A percentile compares a stretch with the other conserved stretches of the same genome.
These are phyloP conservation scores for Neoboletus brunneissimus DNA, from an alignment of 768 basidiomycete genomes.

Conservation along the genomic window DNA sequence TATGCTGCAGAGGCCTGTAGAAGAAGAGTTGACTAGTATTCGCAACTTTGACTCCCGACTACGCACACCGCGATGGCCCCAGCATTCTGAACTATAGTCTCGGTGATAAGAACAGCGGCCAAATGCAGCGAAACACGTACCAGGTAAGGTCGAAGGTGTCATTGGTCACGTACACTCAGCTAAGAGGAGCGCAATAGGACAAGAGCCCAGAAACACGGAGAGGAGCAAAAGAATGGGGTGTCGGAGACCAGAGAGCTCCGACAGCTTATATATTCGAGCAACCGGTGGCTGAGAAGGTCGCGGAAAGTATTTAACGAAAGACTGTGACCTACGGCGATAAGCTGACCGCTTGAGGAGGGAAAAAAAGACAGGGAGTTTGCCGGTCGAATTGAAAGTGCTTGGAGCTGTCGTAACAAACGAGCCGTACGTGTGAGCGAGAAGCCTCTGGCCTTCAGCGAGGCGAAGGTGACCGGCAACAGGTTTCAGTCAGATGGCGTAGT, in stretches of 20 bases:
- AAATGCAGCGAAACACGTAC: conserved; percentile 13
- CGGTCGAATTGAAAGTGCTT: conserved; percentile 1
- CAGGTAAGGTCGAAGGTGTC: conserved; percentile 26
- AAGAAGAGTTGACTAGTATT: conserved; percentile 16
- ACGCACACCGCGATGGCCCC: conserved; percentile 69
- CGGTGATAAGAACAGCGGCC: neutral
- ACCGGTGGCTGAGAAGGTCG: conserved; percentile 23
- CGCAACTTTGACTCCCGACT: conserved; percentile 30
- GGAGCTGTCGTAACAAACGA: conserved; percentile 13
- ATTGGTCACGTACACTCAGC: conserved; percentile 16
- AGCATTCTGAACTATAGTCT: conserved; percentile 57
- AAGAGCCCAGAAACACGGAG: neutral
- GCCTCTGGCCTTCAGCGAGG: neutral
- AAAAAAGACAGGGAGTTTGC: neutral
- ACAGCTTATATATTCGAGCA: conserved; percentile 25
- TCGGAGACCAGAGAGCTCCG: neutral
- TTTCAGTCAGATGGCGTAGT: neutral
- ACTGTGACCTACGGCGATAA: conserved; percentile 1
- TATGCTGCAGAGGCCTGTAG: conserved; percentile 76
- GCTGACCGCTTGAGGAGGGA: neutral
- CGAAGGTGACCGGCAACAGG: neutral
- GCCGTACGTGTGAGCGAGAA: neutral
- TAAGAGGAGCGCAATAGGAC: neutral
- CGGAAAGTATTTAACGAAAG: conserved; percentile 4
- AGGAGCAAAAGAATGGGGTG: neutral